phyloP scores from a whole-genome alignment of 2,329 filamentous ascomycete genomes.

The Cercospora janseana region DNA sequence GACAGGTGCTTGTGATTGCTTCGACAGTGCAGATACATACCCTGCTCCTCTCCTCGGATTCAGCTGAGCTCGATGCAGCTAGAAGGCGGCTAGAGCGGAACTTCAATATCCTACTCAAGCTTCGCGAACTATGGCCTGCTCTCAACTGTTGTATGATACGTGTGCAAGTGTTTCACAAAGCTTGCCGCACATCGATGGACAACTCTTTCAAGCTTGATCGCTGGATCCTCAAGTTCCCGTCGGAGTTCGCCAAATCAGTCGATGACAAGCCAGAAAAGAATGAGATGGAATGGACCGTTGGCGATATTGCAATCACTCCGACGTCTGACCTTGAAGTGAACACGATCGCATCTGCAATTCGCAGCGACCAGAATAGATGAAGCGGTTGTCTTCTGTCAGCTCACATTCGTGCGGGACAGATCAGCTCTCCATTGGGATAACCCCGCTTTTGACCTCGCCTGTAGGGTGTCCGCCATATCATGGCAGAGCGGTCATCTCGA shows the following conservation, averaged over 20 bases:
- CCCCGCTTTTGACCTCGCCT: slow-evolving; percentile 6
- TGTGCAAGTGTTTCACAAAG: slow-evolving; percentile 10
- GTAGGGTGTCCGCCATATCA: background rate
- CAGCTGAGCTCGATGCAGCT: background rate
- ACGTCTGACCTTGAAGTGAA: slow-evolving; percentile 9
- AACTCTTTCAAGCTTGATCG: slow-evolving; percentile 15
- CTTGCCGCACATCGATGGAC: slow-evolving; percentile 13
- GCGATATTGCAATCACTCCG: slow-evolving; percentile 13
- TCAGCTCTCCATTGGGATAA: background rate
- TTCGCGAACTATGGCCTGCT: slow-evolving; percentile 9
- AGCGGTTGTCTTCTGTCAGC: background rate
- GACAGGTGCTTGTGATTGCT: slow-evolving; percentile 14
- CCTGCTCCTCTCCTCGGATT: slow-evolving; percentile 8
- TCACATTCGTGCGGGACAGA: background rate
- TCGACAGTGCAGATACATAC: slow-evolving; percentile 13
- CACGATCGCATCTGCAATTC: slow-evolving; percentile 4
- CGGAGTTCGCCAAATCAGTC: slow-evolving; percentile 12
- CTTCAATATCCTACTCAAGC: slow-evolving; percentile 11
- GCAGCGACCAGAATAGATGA: background rate
- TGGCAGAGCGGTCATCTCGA: no score
- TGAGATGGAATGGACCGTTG: slow-evolving; percentile 9
- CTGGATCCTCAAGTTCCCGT: slow-evolving; percentile 14
- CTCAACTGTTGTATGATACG: slow-evolving; percentile 15
- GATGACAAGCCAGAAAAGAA: slow-evolving; percentile 8
- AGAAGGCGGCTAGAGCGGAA: slow-evolving; percentile 12